Base-by-base conservation (phyloP, 768 basidiomycete genomes). In the Termitomyces sp. region DNA sequence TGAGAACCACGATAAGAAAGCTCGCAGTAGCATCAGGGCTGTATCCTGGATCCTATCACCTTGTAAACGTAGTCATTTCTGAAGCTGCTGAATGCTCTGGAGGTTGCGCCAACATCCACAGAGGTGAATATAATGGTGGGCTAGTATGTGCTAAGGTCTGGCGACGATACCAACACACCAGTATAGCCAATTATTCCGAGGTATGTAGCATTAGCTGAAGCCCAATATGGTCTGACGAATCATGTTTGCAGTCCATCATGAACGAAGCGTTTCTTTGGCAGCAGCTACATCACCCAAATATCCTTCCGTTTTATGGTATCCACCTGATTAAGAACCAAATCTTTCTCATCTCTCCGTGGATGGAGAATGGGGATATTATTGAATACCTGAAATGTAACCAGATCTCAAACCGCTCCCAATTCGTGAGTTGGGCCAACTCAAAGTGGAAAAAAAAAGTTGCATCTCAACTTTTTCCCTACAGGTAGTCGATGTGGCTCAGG, bases 341-440 rank as follows among this genome's bases (percentile, higher is more conserved):
- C n/a, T 57, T 28, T 7, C 51, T 62, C 33, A 50, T 62, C 8
- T 12, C 61, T 4, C 56, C 56, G 12, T 62, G 61, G 61, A 62
- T 62, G 56, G 35, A 45, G 7, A 52, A 57, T 8, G 56, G 61
- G 9, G 42, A 62, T 40, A 35, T 62, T 11, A 33, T 28, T 7
- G 9, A 45, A 20, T 62, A 57, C 24, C 20, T 62, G 1, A 38
- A 46, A 42, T 20, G 2, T 15, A 42, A 62, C 5, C 55, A 22
- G 7, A 36, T 6, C 8, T 40, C 50, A 6, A 36, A 33, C 33
- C 61, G 61, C 22, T 15, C 8, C 7, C 36, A 28, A 7, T 2
- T 60, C 12, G 59, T 53, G 44, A 60, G 59, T 38, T 5, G 2
- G 5, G 5, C 45, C 45, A 2, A 22, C 22, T 46, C 8, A 5